These are phyloP conservation scores for Durio zibethinus DNA, from an alignment of 345 rosid genomes.

Conservation along the genomic window DNA sequence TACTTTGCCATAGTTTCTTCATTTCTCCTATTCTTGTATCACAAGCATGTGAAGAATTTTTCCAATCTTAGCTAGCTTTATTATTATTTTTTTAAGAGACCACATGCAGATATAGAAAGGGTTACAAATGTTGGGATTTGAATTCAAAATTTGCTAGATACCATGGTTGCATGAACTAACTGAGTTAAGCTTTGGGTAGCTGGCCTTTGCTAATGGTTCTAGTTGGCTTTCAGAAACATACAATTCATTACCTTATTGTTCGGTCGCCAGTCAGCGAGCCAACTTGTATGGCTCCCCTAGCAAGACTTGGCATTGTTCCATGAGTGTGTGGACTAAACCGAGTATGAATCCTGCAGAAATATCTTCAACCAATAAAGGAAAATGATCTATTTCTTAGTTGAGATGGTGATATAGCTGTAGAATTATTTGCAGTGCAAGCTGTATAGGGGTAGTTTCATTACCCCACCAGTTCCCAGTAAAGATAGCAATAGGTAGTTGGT, in stretches of 20 bases:
- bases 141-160: too few species aligned
- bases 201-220: not conserved
- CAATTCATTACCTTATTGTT: not conserved
- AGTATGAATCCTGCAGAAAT: not conserved
- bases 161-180: too few species aligned
- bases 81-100: too few species aligned
- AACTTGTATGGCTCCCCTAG: constrained; percentile 1
- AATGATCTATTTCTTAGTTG: not conserved
- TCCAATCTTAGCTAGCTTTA: not conserved
- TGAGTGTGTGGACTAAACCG: not conserved
- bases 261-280: not conserved
- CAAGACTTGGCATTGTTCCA: not conserved
- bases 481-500: not conserved
- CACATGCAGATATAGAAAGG: too few species aligned
- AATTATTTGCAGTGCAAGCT: constrained; percentile 1
- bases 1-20: not conserved
- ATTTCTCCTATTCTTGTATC: not conserved
- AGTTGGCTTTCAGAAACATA: constrained; percentile 8
- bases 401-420: not conserved
- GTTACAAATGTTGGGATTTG: too few species aligned
- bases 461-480: not conserved
- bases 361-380: not conserved
- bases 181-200: too few species aligned
- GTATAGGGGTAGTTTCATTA: not conserved
- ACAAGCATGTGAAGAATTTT: constrained; percentile 5